A percentile compares a stretch with the other conserved stretches of the same genome.
phyloP scores from a whole-genome alignment of 768 basidiomycete genomes.

The Pleurotus salmoneostramineus region DNA sequence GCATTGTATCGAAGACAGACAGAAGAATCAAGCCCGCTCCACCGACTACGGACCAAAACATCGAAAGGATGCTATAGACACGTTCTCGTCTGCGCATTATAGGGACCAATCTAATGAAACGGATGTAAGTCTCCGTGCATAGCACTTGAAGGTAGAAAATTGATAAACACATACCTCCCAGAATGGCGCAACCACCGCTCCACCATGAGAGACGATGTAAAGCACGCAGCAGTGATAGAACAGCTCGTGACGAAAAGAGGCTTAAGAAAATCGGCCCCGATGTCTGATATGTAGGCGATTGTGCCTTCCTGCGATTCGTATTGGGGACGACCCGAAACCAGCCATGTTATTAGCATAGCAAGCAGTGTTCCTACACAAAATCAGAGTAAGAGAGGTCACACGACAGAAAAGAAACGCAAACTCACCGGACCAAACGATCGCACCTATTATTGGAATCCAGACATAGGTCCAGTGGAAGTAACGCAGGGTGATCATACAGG shows the following conservation, averaged over 20 bases:
- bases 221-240: constrained; percentile 55
- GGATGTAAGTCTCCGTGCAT: not conserved
- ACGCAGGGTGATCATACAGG: too few species aligned
- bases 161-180: constrained; percentile 41
- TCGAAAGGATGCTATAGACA: constrained; percentile 51
- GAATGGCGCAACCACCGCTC: constrained; percentile 66
- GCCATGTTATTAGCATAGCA: constrained; percentile 71
- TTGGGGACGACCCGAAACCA: constrained; percentile 56
- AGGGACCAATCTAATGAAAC: constrained; percentile 49
- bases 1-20: constrained; percentile 67
- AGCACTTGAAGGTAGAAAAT: not conserved
- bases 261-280: constrained; percentile 71
- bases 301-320: constrained; percentile 51
- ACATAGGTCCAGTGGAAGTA: constrained; percentile 53
- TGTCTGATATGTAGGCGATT: constrained; percentile 75
- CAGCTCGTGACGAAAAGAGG: constrained; percentile 72
- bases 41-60: constrained; percentile 58
- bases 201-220: constrained; percentile 54
- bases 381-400: not conserved
- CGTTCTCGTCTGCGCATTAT: constrained; percentile 55
- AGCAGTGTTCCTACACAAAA: constrained; percentile 45
- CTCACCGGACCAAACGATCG: constrained; percentile 65
- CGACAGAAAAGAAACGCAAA: constrained; percentile 4
- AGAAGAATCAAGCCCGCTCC: constrained; percentile 64
- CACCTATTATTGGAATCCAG: constrained; percentile 57